Conservation (phyloP, 306 rosid species). For the Carpinus viminea region DNA sequence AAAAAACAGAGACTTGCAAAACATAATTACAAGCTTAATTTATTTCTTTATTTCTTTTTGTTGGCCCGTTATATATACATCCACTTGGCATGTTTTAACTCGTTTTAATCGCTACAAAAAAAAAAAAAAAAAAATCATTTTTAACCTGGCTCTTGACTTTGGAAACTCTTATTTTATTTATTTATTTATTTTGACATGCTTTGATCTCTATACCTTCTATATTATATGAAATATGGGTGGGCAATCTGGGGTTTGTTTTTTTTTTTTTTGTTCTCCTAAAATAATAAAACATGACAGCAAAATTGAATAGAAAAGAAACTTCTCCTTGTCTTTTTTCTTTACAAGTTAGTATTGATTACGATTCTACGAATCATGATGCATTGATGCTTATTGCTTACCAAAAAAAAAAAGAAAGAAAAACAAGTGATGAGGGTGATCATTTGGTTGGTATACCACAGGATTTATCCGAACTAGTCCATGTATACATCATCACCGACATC, state of each 20-base stretch:
- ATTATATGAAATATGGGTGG: too few species aligned
- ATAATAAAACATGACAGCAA: background rate
- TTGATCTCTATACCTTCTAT: background rate
- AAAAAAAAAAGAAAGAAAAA: background rate
- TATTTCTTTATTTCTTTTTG: too few species aligned
- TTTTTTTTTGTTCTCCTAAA: background rate
- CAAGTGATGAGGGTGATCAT: constrained; percentile 7
- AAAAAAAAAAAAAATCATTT: too few species aligned
- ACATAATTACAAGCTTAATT: too few species aligned
- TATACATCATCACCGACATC: background rate
- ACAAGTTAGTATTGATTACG: constrained; percentile 18
- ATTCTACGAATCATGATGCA: constrained; percentile 23
- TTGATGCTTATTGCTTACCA: constrained; percentile 7
- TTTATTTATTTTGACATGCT: too few species aligned
- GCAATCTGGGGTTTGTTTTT: background rate
- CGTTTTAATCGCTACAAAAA: too few species aligned
- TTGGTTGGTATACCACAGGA: constrained; percentile 18
- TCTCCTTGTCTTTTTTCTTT: background rate
- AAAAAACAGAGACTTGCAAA: too few species aligned
- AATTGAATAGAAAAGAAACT: background rate
- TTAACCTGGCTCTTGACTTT: background rate
- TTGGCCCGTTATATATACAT: too few species aligned
- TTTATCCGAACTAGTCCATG: background rate
- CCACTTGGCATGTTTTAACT: too few species aligned
- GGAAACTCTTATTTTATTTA: background rate